phyloP scores from a whole-genome alignment of 768 basidiomycete species.

The Gyrodon lividus region DNA sequence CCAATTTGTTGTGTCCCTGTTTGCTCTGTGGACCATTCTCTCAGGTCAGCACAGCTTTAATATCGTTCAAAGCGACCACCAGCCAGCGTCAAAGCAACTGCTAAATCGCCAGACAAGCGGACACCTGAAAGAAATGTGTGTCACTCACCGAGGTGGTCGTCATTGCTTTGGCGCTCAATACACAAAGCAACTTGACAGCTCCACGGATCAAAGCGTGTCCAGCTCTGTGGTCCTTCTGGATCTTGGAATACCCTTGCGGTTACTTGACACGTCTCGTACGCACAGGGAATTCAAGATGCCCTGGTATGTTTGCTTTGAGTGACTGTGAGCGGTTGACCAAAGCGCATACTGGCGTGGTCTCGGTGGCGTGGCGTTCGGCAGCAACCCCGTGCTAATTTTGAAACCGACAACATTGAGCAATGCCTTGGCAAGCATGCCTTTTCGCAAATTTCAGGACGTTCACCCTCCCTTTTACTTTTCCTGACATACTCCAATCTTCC shows the following conservation, averaged over 20 bases:
- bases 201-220: slow-evolving; percentile 17
- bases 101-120: neutral
- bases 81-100: slow-evolving; percentile 1
- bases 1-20: slow-evolving; percentile 34
- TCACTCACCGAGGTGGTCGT: slow-evolving; percentile 17
- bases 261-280: neutral
- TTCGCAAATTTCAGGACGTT: too few species aligned
- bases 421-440: too few species aligned
- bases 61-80: slow-evolving; percentile 9
- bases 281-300: neutral
- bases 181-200: slow-evolving; percentile 9
- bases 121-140: neutral
- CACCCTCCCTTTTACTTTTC: too few species aligned
- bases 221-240: neutral
- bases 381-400: too few species aligned
- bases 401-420: too few species aligned
- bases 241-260: neutral
- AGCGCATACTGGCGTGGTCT: neutral
- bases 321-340: neutral
- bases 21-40: slow-evolving; percentile 18
- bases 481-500: too few species aligned
- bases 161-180: slow-evolving; percentile 8
- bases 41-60: slow-evolving; percentile 7
- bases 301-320: neutral
- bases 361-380: neutral